These are phyloP conservation scores for Claviceps africana DNA, from an alignment of 2,329 filamentous ascomycete genomes.

Conservation along the genomic window DNA sequence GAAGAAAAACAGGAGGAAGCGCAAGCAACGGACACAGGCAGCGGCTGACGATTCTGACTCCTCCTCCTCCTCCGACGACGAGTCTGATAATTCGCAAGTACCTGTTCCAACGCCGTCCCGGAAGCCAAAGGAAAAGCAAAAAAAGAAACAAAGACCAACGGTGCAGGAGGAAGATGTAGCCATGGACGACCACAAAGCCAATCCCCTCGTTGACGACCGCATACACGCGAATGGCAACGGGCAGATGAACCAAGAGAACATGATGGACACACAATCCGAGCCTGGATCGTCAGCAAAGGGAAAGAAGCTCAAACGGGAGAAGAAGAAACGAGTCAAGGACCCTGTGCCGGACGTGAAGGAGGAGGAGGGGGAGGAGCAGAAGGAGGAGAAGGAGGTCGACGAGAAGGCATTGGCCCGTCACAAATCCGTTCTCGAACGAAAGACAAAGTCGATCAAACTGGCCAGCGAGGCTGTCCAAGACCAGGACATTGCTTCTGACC, in stretches of 20 bases:
- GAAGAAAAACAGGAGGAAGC: conserved; percentile 23
- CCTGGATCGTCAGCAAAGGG: background rate
- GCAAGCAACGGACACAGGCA: conserved; percentile 18
- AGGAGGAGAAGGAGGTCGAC: conserved; percentile 13
- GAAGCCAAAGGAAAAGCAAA: background rate
- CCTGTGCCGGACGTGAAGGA: conserved; percentile 8
- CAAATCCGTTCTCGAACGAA: conserved; percentile 39
- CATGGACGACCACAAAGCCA: background rate
- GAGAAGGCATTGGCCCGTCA: conserved; percentile 24
- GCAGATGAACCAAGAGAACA: conserved; percentile 1
- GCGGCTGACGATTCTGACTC: conserved; percentile 11
- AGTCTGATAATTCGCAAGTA: conserved; percentile 8
- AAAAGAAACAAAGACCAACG: background rate
- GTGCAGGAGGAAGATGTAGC: background rate
- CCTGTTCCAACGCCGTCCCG: background rate
- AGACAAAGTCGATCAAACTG: conserved; percentile 39
- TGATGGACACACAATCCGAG: background rate
- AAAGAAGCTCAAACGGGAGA: conserved; percentile 2
- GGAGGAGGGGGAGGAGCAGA: conserved; percentile 11
- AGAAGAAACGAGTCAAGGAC: conserved; percentile 15
- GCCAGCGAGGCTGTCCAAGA: conserved; percentile 26
- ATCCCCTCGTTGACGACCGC: background rate
- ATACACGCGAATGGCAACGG: background rate
- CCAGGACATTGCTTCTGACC: conserved; percentile 16
- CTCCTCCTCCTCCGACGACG: conserved; percentile 5